Evolutionary conservation across 306 rosid genomes (phyloP).

Genomic region (Vigna reflexopilosa): DNA sequence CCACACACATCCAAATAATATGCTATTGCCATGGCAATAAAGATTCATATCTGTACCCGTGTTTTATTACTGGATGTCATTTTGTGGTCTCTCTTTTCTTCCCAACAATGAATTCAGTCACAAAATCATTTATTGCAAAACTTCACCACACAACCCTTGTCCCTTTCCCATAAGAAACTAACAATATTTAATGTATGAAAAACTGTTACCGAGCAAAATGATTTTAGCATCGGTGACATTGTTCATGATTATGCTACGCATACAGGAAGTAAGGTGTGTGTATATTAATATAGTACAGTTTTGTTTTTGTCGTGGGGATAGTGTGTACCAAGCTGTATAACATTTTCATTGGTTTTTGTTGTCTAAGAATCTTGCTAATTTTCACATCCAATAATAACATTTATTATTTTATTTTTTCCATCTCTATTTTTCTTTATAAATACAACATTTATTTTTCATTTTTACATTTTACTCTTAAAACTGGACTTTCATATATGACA

Average conservation of each 20-base stretch:
- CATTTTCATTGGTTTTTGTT: not conserved
- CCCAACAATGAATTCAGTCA: not conserved
- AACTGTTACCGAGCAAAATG: not conserved
- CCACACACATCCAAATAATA: slow-evolving; percentile 1
- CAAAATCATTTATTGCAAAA: slow-evolving; percentile 17
- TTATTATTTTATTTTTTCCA: no score
- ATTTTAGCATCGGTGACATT: not conserved
- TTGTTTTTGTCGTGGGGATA: slow-evolving; percentile 2
- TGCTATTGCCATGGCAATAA: slow-evolving; percentile 15
- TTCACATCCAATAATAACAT: no score
- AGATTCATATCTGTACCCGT: not conserved
- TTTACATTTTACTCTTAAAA: no score
- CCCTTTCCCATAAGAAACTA: not conserved
- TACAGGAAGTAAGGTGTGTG: not conserved
- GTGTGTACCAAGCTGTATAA: slow-evolving; percentile 11
- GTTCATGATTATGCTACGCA: no score
- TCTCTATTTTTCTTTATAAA: no score
- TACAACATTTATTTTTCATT: no score
- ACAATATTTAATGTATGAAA: not conserved
- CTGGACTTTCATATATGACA: no score
- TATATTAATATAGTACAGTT: not conserved
- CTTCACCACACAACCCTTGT: not conserved
- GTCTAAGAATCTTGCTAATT: no score
- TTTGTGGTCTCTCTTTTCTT: not conserved
- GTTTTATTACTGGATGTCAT: slow-evolving; percentile 19